These are phyloP conservation scores for Taiwanofungus camphoratus DNA, from an alignment of 1,284 basidiomycete species.

Conservation along the genomic window DNA sequence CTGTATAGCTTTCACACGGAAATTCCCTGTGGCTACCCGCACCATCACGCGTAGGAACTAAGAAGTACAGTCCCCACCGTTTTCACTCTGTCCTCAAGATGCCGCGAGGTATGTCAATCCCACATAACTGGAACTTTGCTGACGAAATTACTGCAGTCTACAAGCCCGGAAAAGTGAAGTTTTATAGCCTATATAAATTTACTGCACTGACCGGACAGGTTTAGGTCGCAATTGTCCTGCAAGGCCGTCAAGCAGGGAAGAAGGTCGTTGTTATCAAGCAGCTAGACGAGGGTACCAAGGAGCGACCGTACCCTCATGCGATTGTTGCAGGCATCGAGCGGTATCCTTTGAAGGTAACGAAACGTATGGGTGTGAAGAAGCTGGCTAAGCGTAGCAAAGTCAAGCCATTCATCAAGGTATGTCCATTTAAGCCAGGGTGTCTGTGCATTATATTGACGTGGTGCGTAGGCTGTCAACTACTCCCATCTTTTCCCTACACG, in stretches of 20 bases:
- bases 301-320: conserved; percentile 91
- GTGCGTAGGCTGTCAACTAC: conserved; percentile 80
- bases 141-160: conserved; percentile 63
- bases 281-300: conserved; percentile 83
- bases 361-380: conserved; percentile 95
- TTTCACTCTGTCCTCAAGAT: conserved; percentile 61
- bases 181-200: conserved; percentile 5
- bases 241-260: conserved; percentile 93
- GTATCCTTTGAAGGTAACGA: conserved; percentile 94
- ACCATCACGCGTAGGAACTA: too few species aligned
- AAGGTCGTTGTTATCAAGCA: conserved; percentile 91
- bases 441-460: not conserved
- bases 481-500: conserved; percentile 97
- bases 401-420: conserved; percentile 98
- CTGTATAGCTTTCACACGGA: too few species aligned
- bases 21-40: too few species aligned
- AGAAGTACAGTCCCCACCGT: too few species aligned
- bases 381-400: conserved; percentile 87
- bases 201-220: not conserved
- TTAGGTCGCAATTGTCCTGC: conserved; percentile 90
- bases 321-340: conserved; percentile 95
- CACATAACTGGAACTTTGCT: conserved; percentile 17
- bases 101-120: conserved; percentile 51
- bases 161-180: conserved; percentile 93
- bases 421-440: conserved; percentile 21